Evolutionary conservation across 2,329 filamentous ascomycete species (phyloP), one percentile per base, ranked within the genome.

Genomic region (Sclerotinia spermophila): DNA sequence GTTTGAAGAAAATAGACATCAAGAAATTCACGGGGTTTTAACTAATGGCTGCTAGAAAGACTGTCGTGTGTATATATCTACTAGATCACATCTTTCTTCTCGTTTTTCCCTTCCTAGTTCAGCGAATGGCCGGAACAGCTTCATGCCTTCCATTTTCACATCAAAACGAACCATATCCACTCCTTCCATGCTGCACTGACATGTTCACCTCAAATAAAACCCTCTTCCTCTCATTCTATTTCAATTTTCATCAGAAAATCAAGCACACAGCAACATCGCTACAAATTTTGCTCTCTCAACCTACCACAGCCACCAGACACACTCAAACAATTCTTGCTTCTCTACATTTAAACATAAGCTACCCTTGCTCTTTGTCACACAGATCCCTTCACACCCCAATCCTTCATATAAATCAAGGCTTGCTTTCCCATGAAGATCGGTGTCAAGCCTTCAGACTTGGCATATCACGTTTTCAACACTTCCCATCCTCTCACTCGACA

Each of bases 201-300:
- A 27, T 53, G 4, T 15, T 53, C 10, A 53, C 17, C 8, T 33
- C 27, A 53, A 53, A 35, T 30, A 40, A 65, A 40, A 24, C 24
- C 6, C 10, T 35, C 24, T n/a, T 30, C 21, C 44, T 17, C 15
- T 38, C 45, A 15, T 40, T 19, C 17, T 65, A 45, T 65, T 65
- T 11, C 45, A 65, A 65, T 53, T 65, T 19, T 33, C 62, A 40
- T 51, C n/a, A 45, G 53, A 53, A 24, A 65, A 65, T 53, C 62
- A 65, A 51, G 66, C 66, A 68, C 66, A 68, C 66, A 68, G 66
- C 66, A 68, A 68, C 55, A 68, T 68, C 53, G 66, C 66, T 68
- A 68, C 66, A 68, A 68, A 61, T 68, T 68, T 68, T 68, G 66
- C 66, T 68, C 66, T 68, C 66, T 38, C 66, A 51, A 59, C 53